Conservation (phyloP, 257 asterid species). For the Solanum habrochaites region DNA sequence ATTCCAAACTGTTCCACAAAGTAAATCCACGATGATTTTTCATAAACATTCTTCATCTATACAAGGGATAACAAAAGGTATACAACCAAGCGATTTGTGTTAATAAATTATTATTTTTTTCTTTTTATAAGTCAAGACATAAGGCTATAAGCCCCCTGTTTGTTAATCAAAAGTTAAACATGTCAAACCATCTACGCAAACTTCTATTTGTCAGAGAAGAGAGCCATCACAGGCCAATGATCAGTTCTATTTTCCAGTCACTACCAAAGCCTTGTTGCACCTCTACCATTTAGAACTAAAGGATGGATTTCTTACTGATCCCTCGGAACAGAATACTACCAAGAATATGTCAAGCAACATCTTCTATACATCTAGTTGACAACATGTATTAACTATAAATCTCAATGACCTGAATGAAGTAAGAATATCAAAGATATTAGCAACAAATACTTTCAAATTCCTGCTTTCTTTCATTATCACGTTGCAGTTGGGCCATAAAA, state of each 20-base stretch:
- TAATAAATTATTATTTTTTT: not conserved
- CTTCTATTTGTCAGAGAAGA: not conserved
- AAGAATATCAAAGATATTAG: not conserved
- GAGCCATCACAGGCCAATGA: not conserved
- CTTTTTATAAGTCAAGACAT: not conserved
- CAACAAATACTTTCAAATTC: not conserved
- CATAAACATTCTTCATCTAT: not conserved
- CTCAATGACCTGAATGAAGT: not conserved
- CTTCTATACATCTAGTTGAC: not conserved
- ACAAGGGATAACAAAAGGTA: not conserved
- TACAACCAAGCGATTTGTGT: not conserved
- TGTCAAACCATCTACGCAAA: not conserved
- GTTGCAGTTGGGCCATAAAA: not conserved
- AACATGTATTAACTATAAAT: not conserved
- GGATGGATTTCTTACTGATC: not conserved
- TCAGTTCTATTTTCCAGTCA: not conserved
- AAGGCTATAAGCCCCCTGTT: not conserved
- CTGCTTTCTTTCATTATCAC: not conserved
- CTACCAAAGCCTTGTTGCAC: not conserved
- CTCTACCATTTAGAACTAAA: not conserved
- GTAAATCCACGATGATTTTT: not conserved
- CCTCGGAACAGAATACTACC: not conserved
- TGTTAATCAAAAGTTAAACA: not conserved
- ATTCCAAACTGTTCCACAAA: constrained; percentile 51
- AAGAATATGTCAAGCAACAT: not conserved